Evolutionary conservation across 2,329 filamentous ascomycete genomes (phyloP).

Genomic region (Aspergillus cejpii): DNA sequence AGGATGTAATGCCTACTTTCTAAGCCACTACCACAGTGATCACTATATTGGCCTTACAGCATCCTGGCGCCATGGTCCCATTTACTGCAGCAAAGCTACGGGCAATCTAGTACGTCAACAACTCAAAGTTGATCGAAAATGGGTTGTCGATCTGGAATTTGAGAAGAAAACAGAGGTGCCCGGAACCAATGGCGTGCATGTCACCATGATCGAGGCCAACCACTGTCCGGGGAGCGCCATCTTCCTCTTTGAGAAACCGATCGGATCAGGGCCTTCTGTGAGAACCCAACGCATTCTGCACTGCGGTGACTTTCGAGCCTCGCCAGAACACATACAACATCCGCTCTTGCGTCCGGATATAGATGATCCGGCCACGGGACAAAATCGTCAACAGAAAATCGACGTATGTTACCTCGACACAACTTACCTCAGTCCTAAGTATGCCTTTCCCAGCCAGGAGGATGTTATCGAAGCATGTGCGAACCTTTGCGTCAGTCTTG

Average conservation of each 20-base stretch:
- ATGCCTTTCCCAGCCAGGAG: constrained; percentile 83
- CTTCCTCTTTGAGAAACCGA: constrained; percentile 79
- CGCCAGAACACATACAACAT: constrained; percentile 74
- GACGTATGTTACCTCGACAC: constrained; percentile 97
- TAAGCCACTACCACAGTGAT: constrained; percentile 97
- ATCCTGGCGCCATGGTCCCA: constrained; percentile 86
- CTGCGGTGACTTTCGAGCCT: constrained; percentile 93
- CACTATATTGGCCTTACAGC: constrained; percentile 89
- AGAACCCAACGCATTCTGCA: constrained; percentile 76
- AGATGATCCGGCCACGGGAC: constrained; percentile 63
- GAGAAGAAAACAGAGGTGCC: constrained; percentile 73
- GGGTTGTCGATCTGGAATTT: constrained; percentile 78
- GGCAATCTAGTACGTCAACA: constrained; percentile 83
- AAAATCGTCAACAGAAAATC: constrained; percentile 72
- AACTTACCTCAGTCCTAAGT: constrained; percentile 91
- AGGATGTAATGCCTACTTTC: constrained; percentile 88
- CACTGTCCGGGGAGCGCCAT: constrained; percentile 93
- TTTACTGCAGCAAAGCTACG: constrained; percentile 92
- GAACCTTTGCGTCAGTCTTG: constrained; percentile 74
- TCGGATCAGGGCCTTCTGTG: constrained; percentile 54
- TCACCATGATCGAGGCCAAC: constrained; percentile 94
- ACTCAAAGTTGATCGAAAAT: constrained; percentile 76
- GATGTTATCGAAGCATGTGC: constrained; percentile 84
- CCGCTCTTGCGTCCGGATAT: constrained; percentile 71
- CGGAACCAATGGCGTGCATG: constrained; percentile 70